phyloP scores from a whole-genome alignment of 805 yeast species.

The Saccharomycopsis malanga region DNA sequence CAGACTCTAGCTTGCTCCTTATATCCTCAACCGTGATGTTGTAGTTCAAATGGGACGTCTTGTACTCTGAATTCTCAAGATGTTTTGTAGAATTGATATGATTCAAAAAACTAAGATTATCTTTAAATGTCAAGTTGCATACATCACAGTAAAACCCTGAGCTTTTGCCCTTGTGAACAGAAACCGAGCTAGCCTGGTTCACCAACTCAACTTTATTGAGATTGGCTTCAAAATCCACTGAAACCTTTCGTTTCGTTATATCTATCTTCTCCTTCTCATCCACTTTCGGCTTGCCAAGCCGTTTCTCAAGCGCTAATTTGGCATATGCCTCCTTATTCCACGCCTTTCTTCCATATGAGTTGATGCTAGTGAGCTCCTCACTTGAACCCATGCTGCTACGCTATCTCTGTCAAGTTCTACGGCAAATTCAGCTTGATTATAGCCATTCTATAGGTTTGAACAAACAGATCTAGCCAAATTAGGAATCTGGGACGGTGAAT shows the following conservation, averaged over 20 bases:
- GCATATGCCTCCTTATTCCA: constrained; percentile 71
- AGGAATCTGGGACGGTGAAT: no score
- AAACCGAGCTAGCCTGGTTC: constrained; percentile 25
- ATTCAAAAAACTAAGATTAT: constrained; percentile 72
- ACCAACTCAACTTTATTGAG: constrained; percentile 32
- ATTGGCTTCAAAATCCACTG: constrained; percentile 26
- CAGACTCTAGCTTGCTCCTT: constrained; percentile 9
- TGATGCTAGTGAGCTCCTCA: constrained; percentile 7
- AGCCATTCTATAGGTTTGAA: no score
- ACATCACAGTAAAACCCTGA: constrained; percentile 82
- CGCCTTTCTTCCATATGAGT: constrained; percentile 50
- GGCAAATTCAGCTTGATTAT: not conserved
- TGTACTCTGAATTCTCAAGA: constrained; percentile 34
- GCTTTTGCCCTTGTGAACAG: constrained; percentile 43
- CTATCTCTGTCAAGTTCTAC: not conserved
- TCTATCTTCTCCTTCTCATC: constrained; percentile 22
- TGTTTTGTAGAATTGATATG: constrained; percentile 78
- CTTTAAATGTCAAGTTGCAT: constrained; percentile 77
- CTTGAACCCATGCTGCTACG: no score
- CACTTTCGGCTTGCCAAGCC: constrained; percentile 14
- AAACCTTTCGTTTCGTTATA: constrained; percentile 23
- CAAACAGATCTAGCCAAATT: not conserved
- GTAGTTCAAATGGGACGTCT: constrained; percentile 3
- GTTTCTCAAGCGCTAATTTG: constrained; percentile 34
- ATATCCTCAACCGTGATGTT: constrained; percentile 19